Evolutionary conservation across 495 filamentous ascomycete species (phyloP).

Genomic region (Hyaloscypha variabilis): DNA sequence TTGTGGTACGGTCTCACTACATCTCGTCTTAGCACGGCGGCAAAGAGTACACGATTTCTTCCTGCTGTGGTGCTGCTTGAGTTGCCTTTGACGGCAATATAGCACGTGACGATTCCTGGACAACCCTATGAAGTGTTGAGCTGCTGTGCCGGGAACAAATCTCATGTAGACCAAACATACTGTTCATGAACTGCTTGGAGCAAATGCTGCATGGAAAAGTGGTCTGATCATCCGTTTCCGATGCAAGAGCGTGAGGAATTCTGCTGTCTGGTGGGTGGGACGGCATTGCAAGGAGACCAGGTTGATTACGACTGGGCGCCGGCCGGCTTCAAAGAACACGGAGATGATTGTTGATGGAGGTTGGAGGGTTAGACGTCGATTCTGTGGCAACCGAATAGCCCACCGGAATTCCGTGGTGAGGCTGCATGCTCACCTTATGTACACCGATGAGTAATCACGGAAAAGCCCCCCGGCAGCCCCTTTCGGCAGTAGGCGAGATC

Average conservation of each 20-base stretch:
- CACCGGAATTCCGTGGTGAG: conserved; percentile 8
- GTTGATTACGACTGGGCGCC: too few species aligned
- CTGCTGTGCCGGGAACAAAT: background rate
- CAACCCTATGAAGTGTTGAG: background rate
- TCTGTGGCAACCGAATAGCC: background rate
- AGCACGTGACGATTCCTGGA: conserved; percentile 9
- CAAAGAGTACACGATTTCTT: conserved; percentile 5
- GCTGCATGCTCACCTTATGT: too few species aligned
- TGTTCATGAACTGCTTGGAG: conserved; percentile 1
- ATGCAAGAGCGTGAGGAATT: background rate
- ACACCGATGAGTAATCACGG: too few species aligned
- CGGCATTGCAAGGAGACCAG: too few species aligned
- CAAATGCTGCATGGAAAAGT: conserved; percentile 7
- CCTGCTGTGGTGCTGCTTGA: background rate
- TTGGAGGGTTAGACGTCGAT: background rate
- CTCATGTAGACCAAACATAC: background rate
- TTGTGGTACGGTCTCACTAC: conserved; percentile 3
- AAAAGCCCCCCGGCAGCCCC: too few species aligned
- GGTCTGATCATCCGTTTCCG: background rate
- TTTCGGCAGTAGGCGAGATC: too few species aligned
- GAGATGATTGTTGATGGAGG: background rate
- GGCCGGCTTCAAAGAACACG: background rate
- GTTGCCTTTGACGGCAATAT: conserved; percentile 9
- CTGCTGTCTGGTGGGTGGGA: too few species aligned
- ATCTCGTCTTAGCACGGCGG: conserved; percentile 10